These are phyloP conservation scores for Termitomyces sp. DNA, from an alignment of 768 basidiomycete species.

Conservation along the genomic window DNA sequence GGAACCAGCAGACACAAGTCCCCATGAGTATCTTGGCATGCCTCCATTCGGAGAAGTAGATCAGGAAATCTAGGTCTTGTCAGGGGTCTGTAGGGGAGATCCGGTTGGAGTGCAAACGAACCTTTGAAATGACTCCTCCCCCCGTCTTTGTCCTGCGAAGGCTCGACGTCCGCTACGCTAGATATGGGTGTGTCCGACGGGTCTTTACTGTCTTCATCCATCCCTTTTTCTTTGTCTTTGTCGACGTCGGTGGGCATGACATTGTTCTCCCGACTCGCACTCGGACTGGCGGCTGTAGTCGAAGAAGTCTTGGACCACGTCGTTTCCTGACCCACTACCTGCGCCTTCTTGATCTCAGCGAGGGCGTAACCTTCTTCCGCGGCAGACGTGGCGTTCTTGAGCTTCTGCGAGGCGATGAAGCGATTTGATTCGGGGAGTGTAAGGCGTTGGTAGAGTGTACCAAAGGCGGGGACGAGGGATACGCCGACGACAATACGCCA, in stretches of 20 bases:
- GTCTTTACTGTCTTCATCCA: background rate
- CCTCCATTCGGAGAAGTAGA: constrained; percentile 69
- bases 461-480: constrained; percentile 70
- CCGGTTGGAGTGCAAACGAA: constrained; percentile 12
- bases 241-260: no score
- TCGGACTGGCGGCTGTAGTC: background rate
- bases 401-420: constrained; percentile 38
- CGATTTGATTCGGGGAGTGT: constrained; percentile 67
- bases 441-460: constrained; percentile 69
- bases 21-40: constrained; percentile 64
- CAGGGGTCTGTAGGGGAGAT: background rate
- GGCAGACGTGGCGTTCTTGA: constrained; percentile 11
- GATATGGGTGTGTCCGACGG: background rate
- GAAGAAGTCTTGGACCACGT: constrained; percentile 13
- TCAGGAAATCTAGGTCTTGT: constrained; percentile 40
- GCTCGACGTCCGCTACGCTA: no score
- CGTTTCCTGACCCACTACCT: constrained; percentile 17
- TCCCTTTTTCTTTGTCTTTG: background rate
- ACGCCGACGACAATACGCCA: constrained; percentile 76
- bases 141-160: no score
- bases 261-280: background rate
- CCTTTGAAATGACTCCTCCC: constrained; percentile 46
- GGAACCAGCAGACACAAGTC: constrained; percentile 67
- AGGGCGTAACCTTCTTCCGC: constrained; percentile 20
- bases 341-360: constrained; percentile 28